Evolutionary conservation across 495 filamentous ascomycete genomes (phyloP).

Genomic region (Echria macrotheca): DNA sequence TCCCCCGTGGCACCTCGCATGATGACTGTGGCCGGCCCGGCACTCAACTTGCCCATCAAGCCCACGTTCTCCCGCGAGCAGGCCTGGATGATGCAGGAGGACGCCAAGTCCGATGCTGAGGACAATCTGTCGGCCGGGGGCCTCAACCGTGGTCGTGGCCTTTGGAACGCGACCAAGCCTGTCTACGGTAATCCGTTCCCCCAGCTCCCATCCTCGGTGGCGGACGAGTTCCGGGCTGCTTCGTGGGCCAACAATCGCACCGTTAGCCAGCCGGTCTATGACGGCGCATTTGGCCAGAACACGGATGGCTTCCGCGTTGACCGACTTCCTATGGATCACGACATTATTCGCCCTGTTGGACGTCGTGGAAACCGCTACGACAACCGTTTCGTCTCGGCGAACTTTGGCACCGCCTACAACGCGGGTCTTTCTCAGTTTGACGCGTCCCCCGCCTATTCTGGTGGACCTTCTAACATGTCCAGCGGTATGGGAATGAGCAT

Average conservation of each 20-base stretch:
- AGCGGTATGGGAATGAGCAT: constrained; percentile 38
- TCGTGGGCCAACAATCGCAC: constrained; percentile 36
- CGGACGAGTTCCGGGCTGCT: constrained; percentile 29
- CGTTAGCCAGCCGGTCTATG: constrained; percentile 22
- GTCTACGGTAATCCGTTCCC: constrained; percentile 24
- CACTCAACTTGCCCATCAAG: constrained; percentile 49
- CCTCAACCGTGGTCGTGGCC: constrained; percentile 55
- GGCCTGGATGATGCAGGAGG: constrained; percentile 60
- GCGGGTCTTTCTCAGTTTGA: constrained; percentile 31
- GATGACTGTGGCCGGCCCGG: constrained; percentile 26
- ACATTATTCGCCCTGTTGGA: constrained; percentile 33
- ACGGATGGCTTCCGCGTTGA: constrained; percentile 39
- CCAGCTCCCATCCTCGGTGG: constrained; percentile 25
- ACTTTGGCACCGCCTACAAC: constrained; percentile 19
- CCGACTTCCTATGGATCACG: constrained; percentile 39
- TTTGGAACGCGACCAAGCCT: constrained; percentile 52
- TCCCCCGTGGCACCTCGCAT: constrained; percentile 23
- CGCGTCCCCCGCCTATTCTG: constrained; percentile 20
- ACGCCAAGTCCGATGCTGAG: constrained; percentile 58
- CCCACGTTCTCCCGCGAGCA: constrained; percentile 50
- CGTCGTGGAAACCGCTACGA: constrained; percentile 42
- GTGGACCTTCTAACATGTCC: constrained; percentile 23
- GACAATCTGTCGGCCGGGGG: constrained; percentile 56
- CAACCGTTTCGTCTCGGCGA: constrained; percentile 31
- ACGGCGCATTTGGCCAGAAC: constrained; percentile 22